These are phyloP conservation scores for Starmerella asiatica DNA, from an alignment of 805 yeast genomes.

Conservation along the genomic window DNA sequence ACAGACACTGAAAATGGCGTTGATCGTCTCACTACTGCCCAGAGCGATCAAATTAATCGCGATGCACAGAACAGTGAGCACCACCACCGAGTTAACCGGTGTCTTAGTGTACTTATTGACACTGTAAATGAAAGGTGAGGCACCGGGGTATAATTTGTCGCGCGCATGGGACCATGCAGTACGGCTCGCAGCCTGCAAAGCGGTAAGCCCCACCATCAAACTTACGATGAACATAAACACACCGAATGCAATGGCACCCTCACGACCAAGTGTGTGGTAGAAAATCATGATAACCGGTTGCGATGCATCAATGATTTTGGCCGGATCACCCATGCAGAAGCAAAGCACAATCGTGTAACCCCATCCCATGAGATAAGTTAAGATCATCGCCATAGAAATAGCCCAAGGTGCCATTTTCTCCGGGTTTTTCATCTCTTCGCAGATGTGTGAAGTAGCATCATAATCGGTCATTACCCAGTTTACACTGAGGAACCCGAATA, in stretches of 20 bases:
- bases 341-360: conserved; percentile 24
- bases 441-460: conserved; percentile 59
- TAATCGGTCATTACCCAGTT: conserved; percentile 53
- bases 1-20: conserved; percentile 59
- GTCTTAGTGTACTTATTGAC: conserved; percentile 43
- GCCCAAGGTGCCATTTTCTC: conserved; percentile 46
- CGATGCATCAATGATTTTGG: conserved; percentile 12
- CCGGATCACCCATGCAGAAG: conserved; percentile 24
- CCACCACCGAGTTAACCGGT: conserved; percentile 48
- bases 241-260: conserved; percentile 53
- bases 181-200: conserved; percentile 50
- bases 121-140: conserved; percentile 25
- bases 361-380: conserved; percentile 25
- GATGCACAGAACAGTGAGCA: conserved; percentile 38
- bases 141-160: conserved; percentile 52
- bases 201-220: conserved; percentile 51
- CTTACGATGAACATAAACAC: conserved; percentile 45
- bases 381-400: conserved; percentile 35
- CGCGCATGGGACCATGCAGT: conserved; percentile 67
- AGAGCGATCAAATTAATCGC: conserved; percentile 46
- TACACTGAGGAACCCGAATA: conserved; percentile 36
- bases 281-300: conserved; percentile 55
- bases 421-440: conserved; percentile 51
- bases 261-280: conserved; percentile 47
- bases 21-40: conserved; percentile 46